Evolutionary conservation across 768 basidiomycete genomes (phyloP).

Genomic region (Auricularia sp.): DNA sequence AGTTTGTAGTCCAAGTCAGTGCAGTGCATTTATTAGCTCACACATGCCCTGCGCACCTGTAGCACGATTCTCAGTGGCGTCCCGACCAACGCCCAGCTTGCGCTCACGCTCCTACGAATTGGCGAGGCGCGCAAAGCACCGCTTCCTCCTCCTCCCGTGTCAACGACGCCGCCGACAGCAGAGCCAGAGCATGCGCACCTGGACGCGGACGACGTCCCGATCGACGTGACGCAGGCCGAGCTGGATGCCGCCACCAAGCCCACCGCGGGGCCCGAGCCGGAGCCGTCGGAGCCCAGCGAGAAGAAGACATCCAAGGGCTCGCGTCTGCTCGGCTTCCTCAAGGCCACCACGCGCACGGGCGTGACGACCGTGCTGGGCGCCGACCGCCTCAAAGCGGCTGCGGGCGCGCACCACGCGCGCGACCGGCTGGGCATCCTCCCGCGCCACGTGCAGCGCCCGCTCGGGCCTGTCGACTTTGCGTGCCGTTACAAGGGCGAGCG

Average conservation of each 20-base stretch:
- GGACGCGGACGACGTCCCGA: slow-evolving; percentile 5
- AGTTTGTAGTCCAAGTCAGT: slow-evolving; percentile 17
- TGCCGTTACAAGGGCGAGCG: slow-evolving; percentile 22
- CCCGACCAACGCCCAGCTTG: slow-evolving; percentile 36
- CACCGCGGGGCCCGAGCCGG: not conserved
- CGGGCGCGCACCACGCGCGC: slow-evolving; percentile 21
- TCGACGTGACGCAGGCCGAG: not conserved
- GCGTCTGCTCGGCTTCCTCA: slow-evolving; percentile 16
- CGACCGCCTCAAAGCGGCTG: slow-evolving; percentile 24
- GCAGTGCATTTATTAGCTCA: too few species aligned
- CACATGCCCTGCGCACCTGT: not conserved
- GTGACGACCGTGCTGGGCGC: slow-evolving; percentile 21
- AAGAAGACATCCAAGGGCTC: slow-evolving; percentile 11
- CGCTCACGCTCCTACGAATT: slow-evolving; percentile 31
- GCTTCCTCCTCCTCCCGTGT: slow-evolving; percentile 26
- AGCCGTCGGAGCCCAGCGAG: not conserved
- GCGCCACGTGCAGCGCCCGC: slow-evolving; percentile 1
- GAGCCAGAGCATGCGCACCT: slow-evolving; percentile 9
- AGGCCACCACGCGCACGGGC: slow-evolving; percentile 20
- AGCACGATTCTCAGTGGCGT: slow-evolving; percentile 30
- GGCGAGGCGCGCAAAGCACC: slow-evolving; percentile 30
- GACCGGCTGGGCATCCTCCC: slow-evolving; percentile 23
- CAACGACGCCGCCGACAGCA: slow-evolving; percentile 11
- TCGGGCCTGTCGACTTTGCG: slow-evolving; percentile 24
- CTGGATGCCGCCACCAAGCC: not conserved